Evolutionary conservation across 805 yeast genomes (phyloP).

Genomic region (Myxozyma lipomycoides): DNA sequence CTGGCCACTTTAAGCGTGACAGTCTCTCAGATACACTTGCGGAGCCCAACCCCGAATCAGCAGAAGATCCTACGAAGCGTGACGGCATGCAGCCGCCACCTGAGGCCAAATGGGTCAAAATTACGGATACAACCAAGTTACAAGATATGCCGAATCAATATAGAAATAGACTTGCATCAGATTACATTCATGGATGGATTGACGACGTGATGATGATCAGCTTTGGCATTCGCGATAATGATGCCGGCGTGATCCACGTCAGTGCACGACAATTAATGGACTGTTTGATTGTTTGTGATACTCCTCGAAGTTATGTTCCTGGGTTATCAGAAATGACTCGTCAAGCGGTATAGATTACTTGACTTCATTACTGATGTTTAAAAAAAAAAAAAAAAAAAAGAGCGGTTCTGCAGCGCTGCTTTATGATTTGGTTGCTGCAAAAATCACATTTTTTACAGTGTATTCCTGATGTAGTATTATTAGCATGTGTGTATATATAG

Average conservation of each 20-base stretch:
- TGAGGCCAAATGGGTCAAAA: neutral
- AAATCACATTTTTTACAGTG: no score
- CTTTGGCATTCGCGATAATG: conserved; percentile 16
- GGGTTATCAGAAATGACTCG: neutral
- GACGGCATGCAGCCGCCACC: neutral
- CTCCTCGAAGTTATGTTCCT: neutral
- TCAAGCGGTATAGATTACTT: no score
- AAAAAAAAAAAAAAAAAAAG: no score
- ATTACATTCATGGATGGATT: conserved; percentile 24
- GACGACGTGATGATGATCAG: conserved; percentile 20
- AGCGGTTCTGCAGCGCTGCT: no score
- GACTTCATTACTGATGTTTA: no score
- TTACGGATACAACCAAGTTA: neutral
- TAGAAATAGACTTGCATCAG: conserved; percentile 14
- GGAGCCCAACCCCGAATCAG: neutral
- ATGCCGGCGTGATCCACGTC: conserved; percentile 13
- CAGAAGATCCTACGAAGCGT: neutral
- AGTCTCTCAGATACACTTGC: neutral
- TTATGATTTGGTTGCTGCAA: no score
- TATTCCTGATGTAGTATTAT: no score
- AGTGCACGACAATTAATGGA: conserved; percentile 15
- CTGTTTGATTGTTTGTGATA: conserved; percentile 4
- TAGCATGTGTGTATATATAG: no score
- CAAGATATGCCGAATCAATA: neutral
- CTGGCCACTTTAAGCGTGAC: neutral